Conservation (phyloP, 2,329 filamentous ascomycete genomes). For the Elsinoe arachidis region DNA sequence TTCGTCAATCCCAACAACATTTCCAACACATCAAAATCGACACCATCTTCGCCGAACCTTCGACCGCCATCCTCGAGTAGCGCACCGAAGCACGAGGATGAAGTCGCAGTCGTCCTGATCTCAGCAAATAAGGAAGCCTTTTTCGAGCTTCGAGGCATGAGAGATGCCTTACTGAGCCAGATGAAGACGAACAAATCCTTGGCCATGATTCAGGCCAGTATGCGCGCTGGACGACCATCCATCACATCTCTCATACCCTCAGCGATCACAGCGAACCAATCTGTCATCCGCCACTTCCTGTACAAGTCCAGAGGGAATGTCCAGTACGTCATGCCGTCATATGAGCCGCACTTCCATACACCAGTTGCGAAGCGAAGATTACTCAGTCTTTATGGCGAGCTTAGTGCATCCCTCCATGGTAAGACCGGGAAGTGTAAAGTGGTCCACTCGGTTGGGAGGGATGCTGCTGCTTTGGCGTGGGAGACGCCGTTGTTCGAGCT, state of each 20-base stretch:
- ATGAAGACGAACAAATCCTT: conserved; percentile 69
- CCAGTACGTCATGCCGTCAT: conserved; percentile 86
- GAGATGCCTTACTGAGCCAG: conserved; percentile 55
- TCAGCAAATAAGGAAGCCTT: conserved; percentile 90
- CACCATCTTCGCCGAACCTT: conserved; percentile 13
- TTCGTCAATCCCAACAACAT: conserved; percentile 62
- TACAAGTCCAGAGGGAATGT: conserved; percentile 94
- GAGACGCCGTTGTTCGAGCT: conserved; percentile 85
- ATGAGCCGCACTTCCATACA: conserved; percentile 56
- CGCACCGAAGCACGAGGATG: conserved; percentile 46
- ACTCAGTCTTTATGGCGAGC: conserved; percentile 73
- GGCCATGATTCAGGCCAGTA: conserved; percentile 62
- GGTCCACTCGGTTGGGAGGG: conserved; percentile 66
- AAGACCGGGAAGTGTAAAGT: conserved; percentile 81
- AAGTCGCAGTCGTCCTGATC: conserved; percentile 84
- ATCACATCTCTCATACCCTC: conserved; percentile 71
- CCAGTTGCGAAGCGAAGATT: conserved; percentile 42
- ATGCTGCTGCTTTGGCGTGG: conserved; percentile 79
- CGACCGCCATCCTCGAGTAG: conserved; percentile 17
- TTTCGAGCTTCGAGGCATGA: conserved; percentile 72
- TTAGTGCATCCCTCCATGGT: conserved; percentile 78
- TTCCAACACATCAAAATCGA: conserved; percentile 28
- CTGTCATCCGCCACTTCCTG: conserved; percentile 75
- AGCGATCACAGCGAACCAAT: conserved; percentile 32
- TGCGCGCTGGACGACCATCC: conserved; percentile 60